Evolutionary conservation across 352 stramenopile species (phyloP), one percentile per base, ranked within the genome.

Genomic region (Pythium sukuiense): DNA sequence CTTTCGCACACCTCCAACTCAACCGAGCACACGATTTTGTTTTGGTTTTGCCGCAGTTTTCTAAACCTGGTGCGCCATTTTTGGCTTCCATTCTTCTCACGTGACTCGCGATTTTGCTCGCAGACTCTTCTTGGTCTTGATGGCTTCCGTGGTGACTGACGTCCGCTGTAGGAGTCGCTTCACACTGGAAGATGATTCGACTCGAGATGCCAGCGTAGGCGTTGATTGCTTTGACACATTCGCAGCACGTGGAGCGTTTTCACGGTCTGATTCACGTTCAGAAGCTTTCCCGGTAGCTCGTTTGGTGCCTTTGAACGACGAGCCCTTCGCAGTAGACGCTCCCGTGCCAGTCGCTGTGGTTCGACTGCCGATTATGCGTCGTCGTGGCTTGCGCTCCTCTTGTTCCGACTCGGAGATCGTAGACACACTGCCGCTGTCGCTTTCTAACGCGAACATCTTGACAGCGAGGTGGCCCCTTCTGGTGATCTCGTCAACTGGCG

Each of bases 321-420:
- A 16, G 6, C 6, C 32, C n/a, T 29, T 53, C 12, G 24, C n/a
- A 29, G 26, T 30, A 9, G 43, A 49, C 20, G 16, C 7, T 32
- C 26, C 26, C 1, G 20, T 20, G 14, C 24, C 12, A 20, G 8
- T 3, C 5, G 12, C 24, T 1, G 24, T 11, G 9, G 6, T 1
- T 26, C 4, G 12, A 5, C 4, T 26, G 35, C 48, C 48, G 29
- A 9, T 8, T 5, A 9, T 26, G 20, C 26, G 63, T 4, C 46
- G 39, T 59, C 53, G 14, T 12, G 30, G 53, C 7, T 64, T 35
- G 7, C 41, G 41, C 24, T 35, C 55, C 3, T 64, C 49, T 0
- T 49, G 57, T 18, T 71, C 64, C 5, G 64, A 71, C 43, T 71
- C 64, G 16, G 64, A 71, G 6, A 66, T 26, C 16, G 53, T 72